Percentiles rank a stretch among this genome's conserved stretches.
These are phyloP conservation scores for Coffea humblotiana DNA, from an alignment of 305 asterid genomes.

Conservation along the genomic window DNA sequence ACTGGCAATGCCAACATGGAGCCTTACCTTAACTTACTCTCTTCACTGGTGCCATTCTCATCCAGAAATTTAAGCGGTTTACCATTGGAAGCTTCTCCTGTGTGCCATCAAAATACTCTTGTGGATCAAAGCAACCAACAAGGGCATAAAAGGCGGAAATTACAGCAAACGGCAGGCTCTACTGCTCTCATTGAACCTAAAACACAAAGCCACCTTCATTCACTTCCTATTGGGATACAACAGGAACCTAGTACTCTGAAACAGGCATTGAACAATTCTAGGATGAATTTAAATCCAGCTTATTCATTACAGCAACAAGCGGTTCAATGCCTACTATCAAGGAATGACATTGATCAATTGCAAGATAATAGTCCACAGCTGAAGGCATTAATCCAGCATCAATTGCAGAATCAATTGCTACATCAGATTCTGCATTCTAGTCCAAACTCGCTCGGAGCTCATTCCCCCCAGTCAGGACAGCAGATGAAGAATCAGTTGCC, in stretches of 20 bases:
- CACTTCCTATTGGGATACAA: constrained; percentile 18
- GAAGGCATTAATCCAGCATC: constrained; percentile 28
- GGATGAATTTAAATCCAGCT: constrained; percentile 32
- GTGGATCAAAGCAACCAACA: constrained; percentile 26
- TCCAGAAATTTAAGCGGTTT: constrained; percentile 21
- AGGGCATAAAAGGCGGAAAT: constrained; percentile 21
- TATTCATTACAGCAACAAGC: constrained; percentile 26
- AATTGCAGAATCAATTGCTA: constrained; percentile 29
- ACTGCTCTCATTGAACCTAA: constrained; percentile 14
- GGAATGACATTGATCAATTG: constrained; percentile 23
- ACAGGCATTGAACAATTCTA: constrained; percentile 33
- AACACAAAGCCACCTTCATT: constrained; percentile 20
- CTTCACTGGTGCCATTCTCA: constrained; percentile 26
- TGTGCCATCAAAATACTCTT: constrained; percentile 16
- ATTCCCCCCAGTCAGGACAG: constrained; percentile 25
- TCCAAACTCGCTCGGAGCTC: constrained; percentile 29
- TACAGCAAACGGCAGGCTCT: constrained; percentile 20
- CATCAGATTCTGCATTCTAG: constrained; percentile 33
- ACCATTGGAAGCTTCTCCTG: constrained; percentile 14
- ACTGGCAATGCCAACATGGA: constrained; percentile 27
- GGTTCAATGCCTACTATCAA: constrained; percentile 31
- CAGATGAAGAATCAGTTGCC: constrained; percentile 29
- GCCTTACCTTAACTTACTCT: constrained; percentile 21
- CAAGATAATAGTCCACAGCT: constrained; percentile 37
- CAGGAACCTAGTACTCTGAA: constrained; percentile 21